Base-by-base conservation (phyloP, 1,284 basidiomycete genomes). In the Gymnopus androsaceus region DNA sequence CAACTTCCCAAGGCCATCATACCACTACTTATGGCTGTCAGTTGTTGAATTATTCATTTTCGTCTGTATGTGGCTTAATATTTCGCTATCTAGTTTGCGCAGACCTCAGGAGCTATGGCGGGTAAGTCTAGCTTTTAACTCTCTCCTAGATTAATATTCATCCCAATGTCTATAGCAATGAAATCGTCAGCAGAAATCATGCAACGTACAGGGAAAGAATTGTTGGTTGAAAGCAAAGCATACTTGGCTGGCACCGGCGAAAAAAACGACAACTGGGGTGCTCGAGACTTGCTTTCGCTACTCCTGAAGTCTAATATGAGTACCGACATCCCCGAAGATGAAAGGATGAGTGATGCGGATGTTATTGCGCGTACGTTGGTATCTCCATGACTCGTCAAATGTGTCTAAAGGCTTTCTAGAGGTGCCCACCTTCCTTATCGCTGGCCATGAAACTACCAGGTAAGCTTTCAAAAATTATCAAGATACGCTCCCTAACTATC, bases 381-480 rank as follows among this genome's bases (percentile, higher is more conserved):
- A 63, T 55, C 41, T 51, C 8, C 7, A 42, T 15, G 11, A 3
- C n/a, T 33, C 4, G 9, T 52, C 31, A 5, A 21, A 52, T 8
- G n/a, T 45, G 5, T 25, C 1, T 51, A 14, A 38, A 14, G 55
- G n/a, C 37, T 28, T n/a, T 14, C 4, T 44, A 83, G 82, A 84
- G 71, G 72, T 85, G 6, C 78, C 82, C 1, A 84, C 82, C 0
- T 85, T 85, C 69, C 65, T 88, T 2, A 72, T 83, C 4, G 84
- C 85, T 4, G 92, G 92, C 0, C 88, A 93, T 67, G 91, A 94
- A 67, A 94, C 92, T 0, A 88, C 84, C 0, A 83, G 85, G 80
- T 80, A 63, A 4, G 60, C 34, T 33, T 15, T 14, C 12, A 15
- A 11, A 21, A 9, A 7, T n/a, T 15, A 11, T 33, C n/a, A 14